Evolutionary conservation across 495 filamentous ascomycete species (phyloP).

Genomic region (Aspergillus sclerotiicarbonarius): DNA sequence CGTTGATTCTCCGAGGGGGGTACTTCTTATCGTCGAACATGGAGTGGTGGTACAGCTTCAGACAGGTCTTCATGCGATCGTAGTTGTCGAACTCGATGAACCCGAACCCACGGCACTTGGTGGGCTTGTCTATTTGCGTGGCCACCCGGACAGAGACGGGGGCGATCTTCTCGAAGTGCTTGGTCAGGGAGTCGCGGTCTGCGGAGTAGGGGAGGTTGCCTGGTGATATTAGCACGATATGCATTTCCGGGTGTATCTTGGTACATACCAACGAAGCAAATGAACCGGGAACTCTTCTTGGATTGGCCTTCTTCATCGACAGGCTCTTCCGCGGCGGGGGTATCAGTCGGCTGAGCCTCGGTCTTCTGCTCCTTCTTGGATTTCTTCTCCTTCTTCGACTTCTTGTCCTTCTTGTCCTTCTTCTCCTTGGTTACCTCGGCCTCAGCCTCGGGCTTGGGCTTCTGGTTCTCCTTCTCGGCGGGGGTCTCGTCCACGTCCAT

Average conservation of each 20-base stretch:
- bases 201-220: conserved; percentile 88
- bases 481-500: conserved; percentile 11
- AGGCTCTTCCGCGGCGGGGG: conserved; percentile 19
- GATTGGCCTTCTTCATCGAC: conserved; percentile 20
- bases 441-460: conserved; percentile 21
- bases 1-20: conserved; percentile 72
- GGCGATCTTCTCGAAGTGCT: conserved; percentile 74
- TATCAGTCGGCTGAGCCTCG: conserved; percentile 12
- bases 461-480: conserved; percentile 9
- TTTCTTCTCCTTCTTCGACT: conserved; percentile 19
- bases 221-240: conserved; percentile 19
- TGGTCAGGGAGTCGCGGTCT: conserved; percentile 59
- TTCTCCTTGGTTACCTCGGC: conserved; percentile 20
- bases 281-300: conserved; percentile 64
- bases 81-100: conserved; percentile 90
- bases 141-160: conserved; percentile 73
- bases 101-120: conserved; percentile 78
- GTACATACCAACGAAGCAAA: conserved; percentile 74
- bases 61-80: conserved; percentile 90
- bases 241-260: background rate
- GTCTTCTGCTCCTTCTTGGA: conserved; percentile 13
- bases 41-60: conserved; percentile 85
- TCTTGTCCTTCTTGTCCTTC: conserved; percentile 24
- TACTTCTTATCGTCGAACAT: conserved; percentile 69
- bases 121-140: conserved; percentile 64